Base-by-base conservation (phyloP, 345 rosid genomes). In the Mangifera indica region DNA sequence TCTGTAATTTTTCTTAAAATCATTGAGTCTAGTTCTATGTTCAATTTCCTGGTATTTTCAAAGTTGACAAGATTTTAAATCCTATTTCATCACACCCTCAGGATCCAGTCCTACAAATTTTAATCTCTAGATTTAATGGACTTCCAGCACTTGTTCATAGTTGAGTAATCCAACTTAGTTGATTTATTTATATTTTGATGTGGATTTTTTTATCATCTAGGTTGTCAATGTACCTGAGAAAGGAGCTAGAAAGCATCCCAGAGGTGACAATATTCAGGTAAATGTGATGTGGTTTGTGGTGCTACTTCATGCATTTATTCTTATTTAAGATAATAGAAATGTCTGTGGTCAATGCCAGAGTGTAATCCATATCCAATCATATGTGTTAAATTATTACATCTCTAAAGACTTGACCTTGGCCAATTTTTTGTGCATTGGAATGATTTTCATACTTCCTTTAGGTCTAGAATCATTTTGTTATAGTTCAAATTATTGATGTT, bases 251-350 rank as follows among this genome's bases (percentile, higher is more conserved):
- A 96, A 96, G 86, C 98, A 96, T 79, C 98, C 99, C 25, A 85
- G 99, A 81, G 98, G 99, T 68, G 99, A 96, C 77, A 93, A 96
- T 80, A 96, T 96, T 80, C 99, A 96, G 98, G 99, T 93, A 83
- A 52, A 78, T 10, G 7, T 3, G 7, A 20, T 4, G 25, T 5
- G 48, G 29, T 56, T 62, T 66, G 12, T 58, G 37, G 14, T 10
- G 51, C 8, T 8, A 2, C 61, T 42, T 45, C 29, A 7, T 54
- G 25, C 37, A 13, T 48, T 14, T 64, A 17, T 21, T 44, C 55
- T 48, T 48, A 37, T 54, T 42, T 63, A 2, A 7, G 42, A 37
- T 37, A 7, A 22, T 42, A 51, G 48, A n/a, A 24, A 8, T 71
- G 42, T 21, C 45, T 8, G 20, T 61, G 29, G 12, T 32, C 17